Conservation (phyloP, 176 grass and related monocot species). For the Themeda triandra region DNA sequence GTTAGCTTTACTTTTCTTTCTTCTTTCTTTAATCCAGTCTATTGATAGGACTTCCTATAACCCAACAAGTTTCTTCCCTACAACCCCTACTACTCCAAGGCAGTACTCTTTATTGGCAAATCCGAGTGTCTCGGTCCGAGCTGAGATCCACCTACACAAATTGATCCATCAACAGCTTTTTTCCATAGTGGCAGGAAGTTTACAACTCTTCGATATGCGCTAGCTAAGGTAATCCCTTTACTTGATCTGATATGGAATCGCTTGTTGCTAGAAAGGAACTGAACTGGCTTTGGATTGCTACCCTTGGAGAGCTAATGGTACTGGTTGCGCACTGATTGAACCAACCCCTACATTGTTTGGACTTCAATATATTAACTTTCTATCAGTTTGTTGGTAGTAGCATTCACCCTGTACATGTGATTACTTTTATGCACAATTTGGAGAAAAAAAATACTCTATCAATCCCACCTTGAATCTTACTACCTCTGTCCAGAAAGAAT, state of each 20-base stretch:
- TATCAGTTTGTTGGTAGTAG: background rate
- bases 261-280: background rate
- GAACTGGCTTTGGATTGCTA: background rate
- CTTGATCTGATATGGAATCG: background rate
- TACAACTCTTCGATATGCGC: background rate
- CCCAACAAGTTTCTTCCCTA: background rate
- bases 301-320: background rate
- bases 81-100: background rate
- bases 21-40: background rate
- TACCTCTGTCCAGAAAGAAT: background rate
- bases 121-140: background rate
- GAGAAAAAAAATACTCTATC: background rate
- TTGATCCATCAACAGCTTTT: background rate
- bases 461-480: background rate
- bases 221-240: background rate
- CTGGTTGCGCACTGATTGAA: background rate
- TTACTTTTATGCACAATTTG: background rate
- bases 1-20: background rate
- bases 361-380: background rate
- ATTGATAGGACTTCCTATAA: background rate
- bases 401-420: conserved; percentile 11
- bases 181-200: background rate
- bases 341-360: background rate
- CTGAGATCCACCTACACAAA: background rate
- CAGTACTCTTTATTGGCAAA: background rate